Conservation (phyloP, 352 stramenopile genomes). For the Phytophthora brassicae region DNA sequence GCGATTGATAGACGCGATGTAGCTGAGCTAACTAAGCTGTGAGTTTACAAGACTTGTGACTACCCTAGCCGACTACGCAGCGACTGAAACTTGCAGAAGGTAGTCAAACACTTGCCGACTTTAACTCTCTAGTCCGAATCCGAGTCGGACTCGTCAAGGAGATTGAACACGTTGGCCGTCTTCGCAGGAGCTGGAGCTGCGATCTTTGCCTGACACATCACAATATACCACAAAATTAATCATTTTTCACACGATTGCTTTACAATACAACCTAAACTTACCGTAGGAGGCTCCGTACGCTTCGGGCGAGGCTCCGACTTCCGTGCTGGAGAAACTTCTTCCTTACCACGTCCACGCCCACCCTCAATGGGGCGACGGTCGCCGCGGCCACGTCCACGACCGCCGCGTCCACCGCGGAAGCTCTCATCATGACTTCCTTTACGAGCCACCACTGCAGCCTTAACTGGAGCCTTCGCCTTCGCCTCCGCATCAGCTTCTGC, state of each 20-base stretch:
- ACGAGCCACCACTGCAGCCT: conserved; percentile 10
- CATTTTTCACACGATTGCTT: too few relatives aligned
- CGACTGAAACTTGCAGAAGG: conserved; percentile 10
- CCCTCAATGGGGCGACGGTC: conserved; percentile 30
- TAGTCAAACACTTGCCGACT: conserved; percentile 13
- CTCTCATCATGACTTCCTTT: conserved; percentile 34
- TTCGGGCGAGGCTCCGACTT: conserved; percentile 58
- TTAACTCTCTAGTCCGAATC: conserved; percentile 50
- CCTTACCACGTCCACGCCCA: conserved; percentile 38
- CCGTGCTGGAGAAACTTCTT: conserved; percentile 25
- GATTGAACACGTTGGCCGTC: conserved; percentile 62
- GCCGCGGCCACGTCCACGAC: conserved; percentile 47
- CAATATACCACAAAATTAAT: background rate
- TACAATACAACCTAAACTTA: too few relatives aligned
- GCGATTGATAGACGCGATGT: conserved; percentile 30
- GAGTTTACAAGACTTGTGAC: conserved; percentile 30
- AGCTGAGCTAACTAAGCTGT: conserved; percentile 22
- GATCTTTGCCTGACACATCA: conserved; percentile 40
- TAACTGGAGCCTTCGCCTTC: conserved; percentile 23
- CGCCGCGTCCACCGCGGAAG: conserved; percentile 36
- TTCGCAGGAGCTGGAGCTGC: conserved; percentile 55
- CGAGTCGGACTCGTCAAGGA: conserved; percentile 72
- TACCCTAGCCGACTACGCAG: conserved; percentile 25
- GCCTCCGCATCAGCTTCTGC: conserved; percentile 12
- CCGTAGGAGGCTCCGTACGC: conserved; percentile 46